phyloP scores from a whole-genome alignment of 1,284 basidiomycete genomes.

The Ceratorhiza oryzae-sativae region DNA sequence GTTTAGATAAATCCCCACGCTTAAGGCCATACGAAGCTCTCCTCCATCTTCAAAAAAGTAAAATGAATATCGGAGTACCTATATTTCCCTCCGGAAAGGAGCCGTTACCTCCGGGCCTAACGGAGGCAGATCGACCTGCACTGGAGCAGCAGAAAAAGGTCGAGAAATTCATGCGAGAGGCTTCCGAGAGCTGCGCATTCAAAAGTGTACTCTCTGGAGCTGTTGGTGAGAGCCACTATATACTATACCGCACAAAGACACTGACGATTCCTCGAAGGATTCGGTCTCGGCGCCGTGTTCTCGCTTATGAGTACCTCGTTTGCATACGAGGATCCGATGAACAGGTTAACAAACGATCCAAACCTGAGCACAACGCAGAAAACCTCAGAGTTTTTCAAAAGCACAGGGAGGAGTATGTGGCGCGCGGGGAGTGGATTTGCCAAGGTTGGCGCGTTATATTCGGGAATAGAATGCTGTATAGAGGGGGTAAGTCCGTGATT shows the following conservation, averaged over 20 bases:
- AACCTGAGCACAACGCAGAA: conserved; percentile 69
- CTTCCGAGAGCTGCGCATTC: conserved; percentile 83
- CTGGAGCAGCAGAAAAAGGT: conserved; percentile 76
- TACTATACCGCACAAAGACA: neutral
- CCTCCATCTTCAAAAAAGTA: neutral
- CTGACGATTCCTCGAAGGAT: conserved; percentile 65
- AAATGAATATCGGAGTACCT: conserved; percentile 47
- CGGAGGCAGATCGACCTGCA: conserved; percentile 78
- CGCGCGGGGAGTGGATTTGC: conserved; percentile 90
- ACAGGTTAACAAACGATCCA: conserved; percentile 65
- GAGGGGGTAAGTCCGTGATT: conserved; percentile 79
- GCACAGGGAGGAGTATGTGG: conserved; percentile 96
- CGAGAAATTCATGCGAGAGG: conserved; percentile 70
- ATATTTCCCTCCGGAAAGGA: conserved; percentile 69
- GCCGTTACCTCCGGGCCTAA: conserved; percentile 80
- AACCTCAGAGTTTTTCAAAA: conserved; percentile 86
- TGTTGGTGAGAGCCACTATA: conserved; percentile 66
- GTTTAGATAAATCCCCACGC: neutral
- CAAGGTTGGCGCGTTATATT: conserved; percentile 93
- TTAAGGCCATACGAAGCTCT: neutral
- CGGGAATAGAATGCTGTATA: conserved; percentile 93
- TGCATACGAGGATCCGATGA: conserved; percentile 91
- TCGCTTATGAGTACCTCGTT: conserved; percentile 96
- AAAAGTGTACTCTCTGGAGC: conserved; percentile 83
- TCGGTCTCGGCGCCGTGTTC: conserved; percentile 94